Base-by-base conservation (phyloP, 148 eudicot genomes). In the Cornus florida region DNA sequence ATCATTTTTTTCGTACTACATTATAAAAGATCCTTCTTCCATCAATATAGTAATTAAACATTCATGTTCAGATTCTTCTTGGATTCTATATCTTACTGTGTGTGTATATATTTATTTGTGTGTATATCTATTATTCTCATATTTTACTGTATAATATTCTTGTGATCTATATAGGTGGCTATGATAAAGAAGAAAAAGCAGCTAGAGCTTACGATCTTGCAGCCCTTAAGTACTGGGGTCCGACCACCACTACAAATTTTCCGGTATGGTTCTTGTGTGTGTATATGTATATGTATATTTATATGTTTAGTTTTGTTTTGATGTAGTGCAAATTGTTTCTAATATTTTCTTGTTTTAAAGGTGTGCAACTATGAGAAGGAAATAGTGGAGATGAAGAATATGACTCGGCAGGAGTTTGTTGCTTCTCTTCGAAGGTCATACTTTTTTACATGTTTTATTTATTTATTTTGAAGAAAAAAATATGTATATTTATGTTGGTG, bases 331-430 rank as follows among this genome's bases (percentile, higher is more conserved):
- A 50, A n/a, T 12, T 11, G 38, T 38, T 3, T 69, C 16, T 20
- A 0, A 31, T 53, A 17, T 4, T 6, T 53, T 11, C 68, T 39
- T 22, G 5, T 71, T 24, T 39, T 68, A 53, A 68, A 89, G 91
- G 86, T 89, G 53, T 75, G 87, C 10, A 89, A 90, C 79, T 95
- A 95, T 60, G 94, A 87, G 84, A 89, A 87, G 82, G 97, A 95
- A 83, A 83, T 95, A 5, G 94, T 86, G 74, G 96, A 90, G 74
- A 95, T 93, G 97, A 88, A 90, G 84, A 83, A 90, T 78, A 93
- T 95, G 97, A 90, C 91, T 41, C 91, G 95, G 82, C 98, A 91
- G 57, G 98, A 95, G 86, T 93, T 95, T 78, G 94, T 95, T 80
- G 98, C 98, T 70, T 93, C 98, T 24, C 93, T 95, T 75, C 82